These are phyloP conservation scores for Claviceps maximensis DNA, from an alignment of 2,329 filamentous ascomycete species.

Conservation along the genomic window DNA sequence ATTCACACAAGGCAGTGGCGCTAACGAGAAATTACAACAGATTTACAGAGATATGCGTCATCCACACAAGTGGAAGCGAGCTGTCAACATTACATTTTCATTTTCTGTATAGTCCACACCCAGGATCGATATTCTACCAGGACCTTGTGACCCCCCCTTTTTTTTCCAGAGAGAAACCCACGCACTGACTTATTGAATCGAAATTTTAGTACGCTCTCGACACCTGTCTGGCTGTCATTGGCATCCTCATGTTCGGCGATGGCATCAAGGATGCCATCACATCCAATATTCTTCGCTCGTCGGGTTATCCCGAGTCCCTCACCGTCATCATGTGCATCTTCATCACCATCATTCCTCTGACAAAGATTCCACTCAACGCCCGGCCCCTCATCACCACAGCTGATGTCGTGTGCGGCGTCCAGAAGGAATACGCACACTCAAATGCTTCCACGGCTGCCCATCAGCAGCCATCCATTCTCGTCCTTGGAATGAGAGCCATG, in stretches of 20 bases:
- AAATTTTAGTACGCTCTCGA: conserved; percentile 59
- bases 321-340: conserved; percentile 74
- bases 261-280: conserved; percentile 81
- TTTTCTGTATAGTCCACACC: conserved; percentile 50
- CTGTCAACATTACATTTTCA: conserved; percentile 66
- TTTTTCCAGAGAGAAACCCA: too few relatives aligned
- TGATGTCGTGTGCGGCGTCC: conserved; percentile 68
- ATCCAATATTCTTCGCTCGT: conserved; percentile 66
- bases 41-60: conserved; percentile 55
- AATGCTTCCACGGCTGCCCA: conserved; percentile 27
- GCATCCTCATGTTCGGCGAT: conserved; percentile 90
- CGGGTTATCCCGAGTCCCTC: conserved; percentile 59
- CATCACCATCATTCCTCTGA: conserved; percentile 85
- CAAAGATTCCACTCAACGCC: conserved; percentile 84
- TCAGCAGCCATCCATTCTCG: conserved; percentile 19
- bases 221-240: conserved; percentile 65
- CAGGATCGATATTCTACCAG: neutral
- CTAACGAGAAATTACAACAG: too few relatives aligned
- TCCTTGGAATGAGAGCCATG: conserved; percentile 39
- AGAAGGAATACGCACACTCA: conserved; percentile 26
- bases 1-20: neutral
- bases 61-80: conserved; percentile 65
- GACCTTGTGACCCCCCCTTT: neutral
- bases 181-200: neutral
- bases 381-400: conserved; percentile 77